phyloP scores from a whole-genome alignment of 1,139 yeast genomes.

The Suhomyces wounanorum region DNA sequence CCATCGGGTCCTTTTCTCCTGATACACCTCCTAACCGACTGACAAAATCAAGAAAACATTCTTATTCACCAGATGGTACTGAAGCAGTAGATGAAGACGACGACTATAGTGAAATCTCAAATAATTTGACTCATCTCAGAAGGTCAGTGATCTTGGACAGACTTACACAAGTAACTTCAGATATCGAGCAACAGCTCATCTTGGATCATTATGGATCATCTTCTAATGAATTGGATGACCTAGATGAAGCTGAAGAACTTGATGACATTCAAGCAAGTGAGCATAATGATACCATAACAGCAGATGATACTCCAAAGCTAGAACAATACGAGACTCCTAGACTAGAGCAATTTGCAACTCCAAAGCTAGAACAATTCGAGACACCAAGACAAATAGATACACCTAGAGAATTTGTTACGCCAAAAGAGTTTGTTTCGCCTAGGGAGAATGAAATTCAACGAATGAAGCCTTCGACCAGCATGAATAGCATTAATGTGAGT shows the following conservation, averaged over 20 bases:
- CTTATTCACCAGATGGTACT: slow-evolving; percentile 11
- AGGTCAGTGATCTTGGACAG: slow-evolving; percentile 44
- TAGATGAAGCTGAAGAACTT: slow-evolving; percentile 9
- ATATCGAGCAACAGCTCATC: slow-evolving; percentile 37
- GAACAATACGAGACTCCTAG: slow-evolving; percentile 5
- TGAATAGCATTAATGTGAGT: not conserved
- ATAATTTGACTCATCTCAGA: slow-evolving; percentile 23
- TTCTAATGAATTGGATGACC: slow-evolving; percentile 9
- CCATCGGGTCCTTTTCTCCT: slow-evolving; percentile 41
- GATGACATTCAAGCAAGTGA: slow-evolving; percentile 2
- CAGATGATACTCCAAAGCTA: slow-evolving; percentile 2
- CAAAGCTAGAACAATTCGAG: slow-evolving; percentile 1
- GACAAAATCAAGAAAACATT: slow-evolving; percentile 5
- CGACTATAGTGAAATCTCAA: slow-evolving; percentile 14
- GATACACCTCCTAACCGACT: slow-evolving; percentile 33
- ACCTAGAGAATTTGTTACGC: not conserved
- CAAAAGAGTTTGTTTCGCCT: not conserved
- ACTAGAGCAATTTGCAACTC: slow-evolving; percentile 1
- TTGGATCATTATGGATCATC: slow-evolving; percentile 24
- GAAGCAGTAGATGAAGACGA: slow-evolving; percentile 14
- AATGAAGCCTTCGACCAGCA: not conserved
- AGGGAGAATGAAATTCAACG: not conserved
- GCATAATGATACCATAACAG: not conserved
- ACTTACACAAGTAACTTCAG: slow-evolving; percentile 43
- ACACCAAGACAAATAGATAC: slow-evolving; percentile 1